Percentiles rank a stretch among this genome's conserved stretches.
Evolutionary conservation across 805 yeast species (phyloP).

Genomic region (Saturnispora quitensis): DNA sequence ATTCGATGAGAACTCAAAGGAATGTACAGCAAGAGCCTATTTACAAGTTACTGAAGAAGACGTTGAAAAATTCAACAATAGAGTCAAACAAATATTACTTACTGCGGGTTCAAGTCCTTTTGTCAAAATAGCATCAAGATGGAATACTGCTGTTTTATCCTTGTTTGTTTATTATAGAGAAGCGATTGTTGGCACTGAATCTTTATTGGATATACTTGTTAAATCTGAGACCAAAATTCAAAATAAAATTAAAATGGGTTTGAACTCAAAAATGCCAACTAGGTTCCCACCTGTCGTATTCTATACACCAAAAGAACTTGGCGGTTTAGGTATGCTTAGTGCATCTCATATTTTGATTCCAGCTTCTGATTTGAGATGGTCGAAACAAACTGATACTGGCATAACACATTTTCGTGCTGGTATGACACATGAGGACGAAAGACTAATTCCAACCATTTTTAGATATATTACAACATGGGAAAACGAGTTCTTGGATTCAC

Average conservation of each 20-base stretch:
- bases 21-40: constrained; percentile 81
- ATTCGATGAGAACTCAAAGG: constrained; percentile 58
- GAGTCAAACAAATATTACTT: constrained; percentile 86
- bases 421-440: constrained; percentile 72
- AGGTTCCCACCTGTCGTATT: constrained; percentile 98
- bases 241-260: constrained; percentile 86
- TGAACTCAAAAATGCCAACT: constrained; percentile 97
- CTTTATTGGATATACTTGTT: constrained; percentile 72
- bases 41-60: constrained; percentile 77
- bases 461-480: constrained; percentile 95
- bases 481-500: constrained; percentile 87
- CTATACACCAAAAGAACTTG: constrained; percentile 93
- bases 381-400: constrained; percentile 89
- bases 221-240: constrained; percentile 90
- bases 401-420: constrained; percentile 92
- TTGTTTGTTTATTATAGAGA: constrained; percentile 87
- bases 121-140: constrained; percentile 85
- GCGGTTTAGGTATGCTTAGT: constrained; percentile 96
- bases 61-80: constrained; percentile 68
- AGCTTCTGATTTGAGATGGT: constrained; percentile 84
- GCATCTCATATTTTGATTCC: constrained; percentile 96
- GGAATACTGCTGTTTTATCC: constrained; percentile 89
- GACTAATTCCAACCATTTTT: constrained; percentile 86
- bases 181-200: constrained; percentile 77
- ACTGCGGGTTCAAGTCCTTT: constrained; percentile 94